These are phyloP conservation scores for Penicillium paxilli DNA, from an alignment of 495 filamentous ascomycete species.

Conservation along the genomic window DNA sequence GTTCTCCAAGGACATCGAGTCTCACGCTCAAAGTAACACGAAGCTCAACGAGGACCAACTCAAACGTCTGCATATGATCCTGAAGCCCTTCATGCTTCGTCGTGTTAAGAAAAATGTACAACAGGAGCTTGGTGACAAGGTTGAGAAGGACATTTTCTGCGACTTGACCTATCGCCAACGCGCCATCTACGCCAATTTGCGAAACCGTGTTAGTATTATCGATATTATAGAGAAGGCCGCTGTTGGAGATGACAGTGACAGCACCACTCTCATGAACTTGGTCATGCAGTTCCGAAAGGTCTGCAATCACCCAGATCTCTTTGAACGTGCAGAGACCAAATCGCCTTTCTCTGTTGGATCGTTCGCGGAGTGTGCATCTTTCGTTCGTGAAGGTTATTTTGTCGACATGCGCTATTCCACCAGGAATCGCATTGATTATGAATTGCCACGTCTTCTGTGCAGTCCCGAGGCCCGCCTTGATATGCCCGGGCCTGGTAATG, in stretches of 20 bases:
- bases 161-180: constrained; percentile 96
- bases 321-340: constrained; percentile 88
- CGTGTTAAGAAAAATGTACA: constrained; percentile 99
- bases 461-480: constrained; percentile 73
- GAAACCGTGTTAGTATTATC: constrained; percentile 98
- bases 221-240: constrained; percentile 97
- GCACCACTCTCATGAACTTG: constrained; percentile 95
- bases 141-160: constrained; percentile 94
- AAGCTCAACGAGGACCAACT: constrained; percentile 98
- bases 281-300: constrained; percentile 99
- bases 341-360: constrained; percentile 79
- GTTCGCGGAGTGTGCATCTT: constrained; percentile 93
- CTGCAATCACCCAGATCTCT: constrained; percentile 97
- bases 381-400: constrained; percentile 81
- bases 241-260: constrained; percentile 90
- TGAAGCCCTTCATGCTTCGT: constrained; percentile 99
- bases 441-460: constrained; percentile 76
- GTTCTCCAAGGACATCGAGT: constrained; percentile 99
- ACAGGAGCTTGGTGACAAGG: constrained; percentile 97
- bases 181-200: constrained; percentile 85
- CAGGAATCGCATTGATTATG: constrained; percentile 80
- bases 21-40: constrained; percentile 96
- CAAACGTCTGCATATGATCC: constrained; percentile 94
- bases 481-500: constrained; percentile 73
- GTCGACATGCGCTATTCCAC: constrained; percentile 85